Conservation (phyloP, 192 early-diverging fungal species). For the Coemansia pectinata region DNA sequence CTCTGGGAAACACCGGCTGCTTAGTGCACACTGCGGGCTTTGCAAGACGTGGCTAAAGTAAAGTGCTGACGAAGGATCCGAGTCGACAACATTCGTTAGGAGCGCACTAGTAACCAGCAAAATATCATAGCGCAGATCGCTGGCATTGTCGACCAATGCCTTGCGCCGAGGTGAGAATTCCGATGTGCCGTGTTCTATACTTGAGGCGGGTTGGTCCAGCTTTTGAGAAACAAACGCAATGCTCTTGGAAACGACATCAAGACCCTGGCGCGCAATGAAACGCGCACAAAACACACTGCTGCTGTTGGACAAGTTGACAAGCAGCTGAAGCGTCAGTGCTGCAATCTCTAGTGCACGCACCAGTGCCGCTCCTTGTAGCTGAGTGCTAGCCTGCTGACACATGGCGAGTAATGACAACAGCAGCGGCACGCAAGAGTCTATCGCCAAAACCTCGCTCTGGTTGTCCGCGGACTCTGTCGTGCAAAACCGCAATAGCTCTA, state of each 20-base stretch:
- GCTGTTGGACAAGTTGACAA: conserved; percentile 51
- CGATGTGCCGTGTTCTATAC: neutral
- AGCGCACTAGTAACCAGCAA: conserved; percentile 46
- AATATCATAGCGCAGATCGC: conserved; percentile 42
- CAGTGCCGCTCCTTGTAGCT: conserved; percentile 6
- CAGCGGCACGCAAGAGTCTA: conserved; percentile 18
- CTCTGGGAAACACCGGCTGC: conserved; percentile 29
- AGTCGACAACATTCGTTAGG: conserved; percentile 45
- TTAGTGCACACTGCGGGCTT: conserved; percentile 28
- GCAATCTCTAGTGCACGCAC: conserved; percentile 30
- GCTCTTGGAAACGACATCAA: conserved; percentile 40
- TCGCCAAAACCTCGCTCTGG: conserved; percentile 37
- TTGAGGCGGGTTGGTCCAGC: neutral
- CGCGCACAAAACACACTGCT: conserved; percentile 39
- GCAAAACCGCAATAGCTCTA: conserved; percentile 49
- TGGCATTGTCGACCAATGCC: conserved; percentile 15
- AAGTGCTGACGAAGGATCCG: conserved; percentile 36
- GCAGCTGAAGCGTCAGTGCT: conserved; percentile 36
- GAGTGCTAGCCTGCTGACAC: conserved; percentile 24
- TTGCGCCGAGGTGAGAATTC: conserved; percentile 21
- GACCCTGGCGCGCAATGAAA: conserved; percentile 34
- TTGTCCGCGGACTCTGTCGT: conserved; percentile 36
- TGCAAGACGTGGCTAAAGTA: conserved; percentile 37
- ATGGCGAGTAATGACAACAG: conserved; percentile 28
- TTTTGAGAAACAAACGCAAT: conserved; percentile 35